Conservation (phyloP, 805 yeast species). For the Candida berthetii region DNA sequence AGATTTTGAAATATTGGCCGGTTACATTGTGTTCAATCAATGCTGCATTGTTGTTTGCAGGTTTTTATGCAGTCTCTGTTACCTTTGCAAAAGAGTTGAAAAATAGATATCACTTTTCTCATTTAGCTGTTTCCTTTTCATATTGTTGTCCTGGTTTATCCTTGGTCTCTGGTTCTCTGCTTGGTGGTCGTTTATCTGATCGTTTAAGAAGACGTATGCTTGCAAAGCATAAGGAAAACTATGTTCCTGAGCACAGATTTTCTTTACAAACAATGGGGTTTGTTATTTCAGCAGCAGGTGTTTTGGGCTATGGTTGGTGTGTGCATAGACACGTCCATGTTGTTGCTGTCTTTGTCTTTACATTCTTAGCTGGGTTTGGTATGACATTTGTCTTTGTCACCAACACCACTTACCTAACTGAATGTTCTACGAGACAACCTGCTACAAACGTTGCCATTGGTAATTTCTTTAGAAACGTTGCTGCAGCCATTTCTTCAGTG, state of each 20-base stretch:
- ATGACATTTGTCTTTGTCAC: slow-evolving; percentile 51
- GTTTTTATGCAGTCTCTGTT: slow-evolving; percentile 47
- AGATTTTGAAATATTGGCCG: slow-evolving; percentile 33
- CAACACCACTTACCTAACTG: slow-evolving; percentile 48
- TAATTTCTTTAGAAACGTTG: slow-evolving; percentile 43
- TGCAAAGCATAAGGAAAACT: slow-evolving; percentile 19
- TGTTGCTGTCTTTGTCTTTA: slow-evolving; percentile 33
- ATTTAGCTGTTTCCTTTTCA: slow-evolving; percentile 33
- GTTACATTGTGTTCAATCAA: slow-evolving; percentile 38
- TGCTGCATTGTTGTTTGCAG: slow-evolving; percentile 45
- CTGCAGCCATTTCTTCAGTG: slow-evolving; percentile 48
- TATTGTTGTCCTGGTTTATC: slow-evolving; percentile 50
- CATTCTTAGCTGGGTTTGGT: slow-evolving; percentile 44
- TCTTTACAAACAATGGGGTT: slow-evolving; percentile 38
- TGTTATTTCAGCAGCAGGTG: slow-evolving; percentile 33
- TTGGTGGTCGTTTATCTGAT: slow-evolving; percentile 45
- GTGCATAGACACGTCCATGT: slow-evolving; percentile 31
- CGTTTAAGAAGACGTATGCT: slow-evolving; percentile 22
- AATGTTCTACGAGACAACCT: slow-evolving; percentile 40
- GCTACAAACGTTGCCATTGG: slow-evolving; percentile 50
- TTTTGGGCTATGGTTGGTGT: slow-evolving; percentile 50
- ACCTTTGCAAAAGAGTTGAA: slow-evolving; percentile 37
- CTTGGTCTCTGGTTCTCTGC: slow-evolving; percentile 39
- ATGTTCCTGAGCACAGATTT: slow-evolving; percentile 42
- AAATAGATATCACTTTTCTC: slow-evolving; percentile 28